Evolutionary conservation across 192 early-diverging fungal species (phyloP), one percentile per base, ranked within the genome.

Genomic region (Mortierella hygrophila): DNA sequence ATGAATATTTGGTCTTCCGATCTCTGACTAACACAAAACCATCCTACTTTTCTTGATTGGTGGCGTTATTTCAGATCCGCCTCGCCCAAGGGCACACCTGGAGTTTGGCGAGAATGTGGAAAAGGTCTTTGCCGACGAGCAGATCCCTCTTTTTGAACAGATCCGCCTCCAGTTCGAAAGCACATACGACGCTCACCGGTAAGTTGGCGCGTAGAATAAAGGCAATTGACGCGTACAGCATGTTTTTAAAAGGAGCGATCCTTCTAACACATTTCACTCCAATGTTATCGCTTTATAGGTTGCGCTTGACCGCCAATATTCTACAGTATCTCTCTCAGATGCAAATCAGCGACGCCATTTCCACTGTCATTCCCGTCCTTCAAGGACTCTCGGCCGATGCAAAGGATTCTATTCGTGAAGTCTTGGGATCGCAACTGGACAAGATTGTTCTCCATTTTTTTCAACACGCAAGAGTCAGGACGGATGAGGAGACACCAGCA

Each of bases 391-490:
- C 83, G 20, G 52, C 55, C 15, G 83, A 85, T 18, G 44, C 76
- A 20, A 72, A 72, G 49, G 83, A 85, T 41, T 73, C 78, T 2
- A 79, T 85, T 32, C 35, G 78, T 23, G 84, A 86, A 41, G 68
- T 75, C 21, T 40, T 86, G 70, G 78, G 79, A 10, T 72, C 75
- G 1, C 74, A 86, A 29, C 79, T 86, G 37, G 84, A 86, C 75
- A 86, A 86, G 72, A 81, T 86, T 44, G 71, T 86, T 18, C 70
- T 86, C 1, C 78, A 69, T 65, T 86, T 86, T 60, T 77, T 74
- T 20, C 79, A 80, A 74, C 78, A 75, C 49, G n/a, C 76, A 32
- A 26, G 26, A n/a, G 18, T 47, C 20, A 75, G 68, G 20, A 37
- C 57, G n/a, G 35, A 83, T 18, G 82, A 78, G 35, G 32, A 57